Evolutionary conservation across 306 rosid genomes (phyloP).

Genomic region (Delonix regia): DNA sequence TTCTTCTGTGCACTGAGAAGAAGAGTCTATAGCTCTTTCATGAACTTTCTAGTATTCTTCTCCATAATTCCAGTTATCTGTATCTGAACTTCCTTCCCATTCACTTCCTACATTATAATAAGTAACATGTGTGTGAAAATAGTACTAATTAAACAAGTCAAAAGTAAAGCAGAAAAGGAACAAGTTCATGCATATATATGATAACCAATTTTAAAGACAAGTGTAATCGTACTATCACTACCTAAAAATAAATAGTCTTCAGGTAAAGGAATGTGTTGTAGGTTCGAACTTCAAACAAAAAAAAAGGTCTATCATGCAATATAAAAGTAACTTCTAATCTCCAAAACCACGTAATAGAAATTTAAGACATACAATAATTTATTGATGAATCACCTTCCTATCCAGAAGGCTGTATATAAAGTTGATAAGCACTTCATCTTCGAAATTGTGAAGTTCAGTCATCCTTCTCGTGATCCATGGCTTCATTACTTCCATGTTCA

Average conservation of each 20-base stretch:
- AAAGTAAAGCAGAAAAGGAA: neutral
- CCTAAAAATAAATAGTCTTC: neutral
- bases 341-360: neutral
- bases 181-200: neutral
- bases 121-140: neutral
- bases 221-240: neutral
- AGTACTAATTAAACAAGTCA: neutral
- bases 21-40: constrained; percentile 92
- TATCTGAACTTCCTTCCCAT: constrained; percentile 88
- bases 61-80: constrained; percentile 97
- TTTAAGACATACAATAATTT: neutral
- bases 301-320: too few relatives aligned
- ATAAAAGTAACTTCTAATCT: constrained; percentile 19
- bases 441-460: constrained; percentile 87
- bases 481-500: constrained; percentile 78
- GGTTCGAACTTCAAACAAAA: neutral
- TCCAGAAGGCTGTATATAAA: constrained; percentile 86
- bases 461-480: constrained; percentile 90
- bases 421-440: constrained; percentile 95
- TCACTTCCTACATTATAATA: constrained; percentile 61
- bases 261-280: neutral
- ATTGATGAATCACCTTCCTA: constrained; percentile 58
- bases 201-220: constrained; percentile 14
- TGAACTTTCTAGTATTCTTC: constrained; percentile 86
- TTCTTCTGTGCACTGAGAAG: constrained; percentile 88